Percentiles rank a stretch among this genome's conserved stretches.
These are phyloP conservation scores for Rhytidiadelphus loreus DNA, from an alignment of 225 moss, liverwort and hornwort genomes.

Conservation along the genomic window DNA sequence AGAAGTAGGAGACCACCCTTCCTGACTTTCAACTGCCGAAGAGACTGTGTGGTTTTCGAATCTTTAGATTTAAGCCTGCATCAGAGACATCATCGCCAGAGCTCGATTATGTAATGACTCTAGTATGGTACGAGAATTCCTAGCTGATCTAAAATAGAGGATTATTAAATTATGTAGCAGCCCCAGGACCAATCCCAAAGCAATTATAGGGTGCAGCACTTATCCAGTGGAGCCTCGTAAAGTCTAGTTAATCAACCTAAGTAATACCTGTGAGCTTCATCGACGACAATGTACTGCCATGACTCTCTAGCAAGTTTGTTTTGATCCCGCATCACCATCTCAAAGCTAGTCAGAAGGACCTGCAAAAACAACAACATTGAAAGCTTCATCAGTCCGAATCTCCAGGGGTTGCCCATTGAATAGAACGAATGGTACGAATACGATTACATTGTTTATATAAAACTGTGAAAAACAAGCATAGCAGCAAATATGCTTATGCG, in stretches of 20 bases:
- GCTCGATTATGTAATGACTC: neutral
- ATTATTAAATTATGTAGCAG: no score
- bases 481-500: neutral
- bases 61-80: slow-evolving; percentile 68
- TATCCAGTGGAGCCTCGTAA: neutral
- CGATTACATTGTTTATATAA: neutral
- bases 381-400: neutral
- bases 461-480: neutral
- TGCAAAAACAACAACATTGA: neutral
- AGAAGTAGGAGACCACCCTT: slow-evolving; percentile 70
- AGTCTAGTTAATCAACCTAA: neutral
- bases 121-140: neutral
- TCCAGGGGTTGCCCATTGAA: neutral
- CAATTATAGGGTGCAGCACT: neutral
- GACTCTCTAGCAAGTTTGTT: slow-evolving; percentile 52
- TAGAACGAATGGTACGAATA: no score
- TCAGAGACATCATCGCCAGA: neutral
- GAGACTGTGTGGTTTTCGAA: slow-evolving; percentile 65
- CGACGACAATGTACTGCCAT: slow-evolving; percentile 79
- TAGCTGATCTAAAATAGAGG: no score
- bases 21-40: slow-evolving; percentile 48
- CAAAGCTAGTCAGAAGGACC: slow-evolving; percentile 82
- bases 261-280: slow-evolving; percentile 81
- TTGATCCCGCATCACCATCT: slow-evolving; percentile 86
- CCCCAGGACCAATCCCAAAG: neutral